These are phyloP conservation scores for Phytopythium helicoides DNA, from an alignment of 352 stramenopile genomes.

Conservation along the genomic window DNA sequence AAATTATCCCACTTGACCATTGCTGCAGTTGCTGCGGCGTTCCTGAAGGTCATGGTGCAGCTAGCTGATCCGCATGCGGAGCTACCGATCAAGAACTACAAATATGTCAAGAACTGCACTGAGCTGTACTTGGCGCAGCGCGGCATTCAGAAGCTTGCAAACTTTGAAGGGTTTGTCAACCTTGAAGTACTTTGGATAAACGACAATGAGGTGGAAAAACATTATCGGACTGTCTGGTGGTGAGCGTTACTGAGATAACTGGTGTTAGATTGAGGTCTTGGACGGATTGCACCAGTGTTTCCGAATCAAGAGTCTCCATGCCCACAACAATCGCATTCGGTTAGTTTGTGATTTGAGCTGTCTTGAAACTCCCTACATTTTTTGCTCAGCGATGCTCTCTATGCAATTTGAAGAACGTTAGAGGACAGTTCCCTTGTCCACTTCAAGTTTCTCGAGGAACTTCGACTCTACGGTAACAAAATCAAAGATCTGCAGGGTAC, in stretches of 20 bases:
- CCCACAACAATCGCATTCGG: conserved; percentile 83
- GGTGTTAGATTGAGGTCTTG: conserved; percentile 47
- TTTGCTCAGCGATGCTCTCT: conserved; percentile 6
- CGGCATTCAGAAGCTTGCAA: conserved; percentile 70
- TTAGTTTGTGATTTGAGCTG: conserved; percentile 6
- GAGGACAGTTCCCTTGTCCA: conserved; percentile 37
- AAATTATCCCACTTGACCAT: no score
- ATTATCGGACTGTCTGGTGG: not conserved
- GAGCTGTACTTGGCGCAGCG: conserved; percentile 84
- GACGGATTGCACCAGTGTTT: conserved; percentile 79
- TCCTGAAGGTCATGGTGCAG: conserved; percentile 20
- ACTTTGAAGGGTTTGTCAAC: conserved; percentile 88
- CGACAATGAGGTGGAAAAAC: conserved; percentile 55
- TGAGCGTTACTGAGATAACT: no score
- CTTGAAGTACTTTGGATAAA: conserved; percentile 91
- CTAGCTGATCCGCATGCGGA: conserved; percentile 74
- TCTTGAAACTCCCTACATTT: no score
- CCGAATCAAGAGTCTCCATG: conserved; percentile 87
- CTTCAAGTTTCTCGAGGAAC: conserved; percentile 83
- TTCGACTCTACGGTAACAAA: conserved; percentile 81
- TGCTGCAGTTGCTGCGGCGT: no score
- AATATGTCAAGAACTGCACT: conserved; percentile 89
- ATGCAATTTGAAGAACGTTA: conserved; percentile 29
- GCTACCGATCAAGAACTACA: conserved; percentile 86
- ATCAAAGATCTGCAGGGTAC: conserved; percentile 65